These are phyloP conservation scores for Flammula alnicola DNA, from an alignment of 1,284 basidiomycete genomes.

Conservation along the genomic window DNA sequence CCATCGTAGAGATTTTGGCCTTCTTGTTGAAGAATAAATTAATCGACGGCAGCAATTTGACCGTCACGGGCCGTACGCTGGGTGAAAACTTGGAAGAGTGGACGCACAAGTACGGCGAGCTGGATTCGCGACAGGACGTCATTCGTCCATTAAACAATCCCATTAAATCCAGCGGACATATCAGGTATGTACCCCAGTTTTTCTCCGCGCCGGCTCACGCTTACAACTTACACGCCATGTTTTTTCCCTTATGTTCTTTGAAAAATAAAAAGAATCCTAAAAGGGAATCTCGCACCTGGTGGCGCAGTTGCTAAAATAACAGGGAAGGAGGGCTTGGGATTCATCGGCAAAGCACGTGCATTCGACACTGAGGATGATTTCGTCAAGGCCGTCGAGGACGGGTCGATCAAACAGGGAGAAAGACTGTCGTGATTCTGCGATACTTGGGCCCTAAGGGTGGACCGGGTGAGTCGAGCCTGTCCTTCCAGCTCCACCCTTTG, in stretches of 20 bases:
- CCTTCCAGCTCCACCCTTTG: constrained; percentile 1
- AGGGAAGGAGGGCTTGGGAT: constrained; percentile 88
- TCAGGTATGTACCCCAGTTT: constrained; percentile 58
- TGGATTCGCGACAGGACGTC: constrained; percentile 78
- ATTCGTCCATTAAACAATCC: constrained; percentile 84
- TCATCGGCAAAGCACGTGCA: constrained; percentile 82
- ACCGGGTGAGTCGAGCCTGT: constrained; percentile 60
- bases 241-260: background rate
- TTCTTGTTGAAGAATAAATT: constrained; percentile 84
- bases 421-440: constrained; percentile 88
- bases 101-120: constrained; percentile 78
- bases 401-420: constrained; percentile 85
- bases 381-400: constrained; percentile 79
- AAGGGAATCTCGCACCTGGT: constrained; percentile 90
- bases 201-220: background rate
- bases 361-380: constrained; percentile 88
- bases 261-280: constrained; percentile 60
- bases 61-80: constrained; percentile 86
- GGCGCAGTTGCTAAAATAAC: constrained; percentile 96
- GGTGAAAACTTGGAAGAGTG: constrained; percentile 89
- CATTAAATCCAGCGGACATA: constrained; percentile 89
- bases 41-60: constrained; percentile 86
- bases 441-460: constrained; percentile 92
- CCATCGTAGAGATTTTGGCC: constrained; percentile 69
- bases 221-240: background rate